Percentiles rank a stretch among this genome's conserved stretches.
phyloP scores from a whole-genome alignment of 371 early-diverging fungal species.

The Mortierella sp. region DNA sequence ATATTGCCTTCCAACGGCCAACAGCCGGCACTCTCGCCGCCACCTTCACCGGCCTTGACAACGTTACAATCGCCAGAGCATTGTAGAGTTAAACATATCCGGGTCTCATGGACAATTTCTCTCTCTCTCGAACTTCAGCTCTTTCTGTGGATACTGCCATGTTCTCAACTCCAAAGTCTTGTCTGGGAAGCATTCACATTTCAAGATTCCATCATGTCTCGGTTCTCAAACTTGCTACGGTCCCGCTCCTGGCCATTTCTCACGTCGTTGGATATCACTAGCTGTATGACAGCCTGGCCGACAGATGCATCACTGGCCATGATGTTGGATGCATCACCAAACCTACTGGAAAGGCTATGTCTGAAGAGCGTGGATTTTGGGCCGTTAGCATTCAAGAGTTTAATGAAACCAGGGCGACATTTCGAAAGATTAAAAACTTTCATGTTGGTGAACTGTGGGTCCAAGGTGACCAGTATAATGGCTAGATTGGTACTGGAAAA shows the following conservation, averaged over 20 bases:
- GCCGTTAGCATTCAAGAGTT: slow-evolving; percentile 20
- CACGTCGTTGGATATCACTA: slow-evolving; percentile 20
- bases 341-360: slow-evolving; percentile 8
- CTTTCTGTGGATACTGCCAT: slow-evolving; percentile 26
- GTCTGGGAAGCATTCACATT: slow-evolving; percentile 28
- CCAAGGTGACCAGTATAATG: slow-evolving; percentile 28
- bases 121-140: slow-evolving; percentile 25
- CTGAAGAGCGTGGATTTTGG: slow-evolving; percentile 30
- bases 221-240: slow-evolving; percentile 2
- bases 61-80: neutral
- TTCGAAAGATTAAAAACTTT: slow-evolving; percentile 14
- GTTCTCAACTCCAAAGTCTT: slow-evolving; percentile 18
- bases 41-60: neutral
- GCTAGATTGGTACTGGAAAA: slow-evolving; percentile 18
- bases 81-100: slow-evolving; percentile 13
- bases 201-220: slow-evolving; percentile 6
- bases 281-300: slow-evolving; percentile 13
- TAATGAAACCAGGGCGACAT: slow-evolving; percentile 9
- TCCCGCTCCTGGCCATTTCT: slow-evolving; percentile 13
- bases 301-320: slow-evolving; percentile 15
- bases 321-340: slow-evolving; percentile 15
- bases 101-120: slow-evolving; percentile 24
- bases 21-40: neutral
- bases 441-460: slow-evolving; percentile 12
- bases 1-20: neutral